Percentiles rank a stretch among this genome's conserved stretches.
phyloP scores from a whole-genome alignment of 768 basidiomycete genomes.

The Epithele typhae region DNA sequence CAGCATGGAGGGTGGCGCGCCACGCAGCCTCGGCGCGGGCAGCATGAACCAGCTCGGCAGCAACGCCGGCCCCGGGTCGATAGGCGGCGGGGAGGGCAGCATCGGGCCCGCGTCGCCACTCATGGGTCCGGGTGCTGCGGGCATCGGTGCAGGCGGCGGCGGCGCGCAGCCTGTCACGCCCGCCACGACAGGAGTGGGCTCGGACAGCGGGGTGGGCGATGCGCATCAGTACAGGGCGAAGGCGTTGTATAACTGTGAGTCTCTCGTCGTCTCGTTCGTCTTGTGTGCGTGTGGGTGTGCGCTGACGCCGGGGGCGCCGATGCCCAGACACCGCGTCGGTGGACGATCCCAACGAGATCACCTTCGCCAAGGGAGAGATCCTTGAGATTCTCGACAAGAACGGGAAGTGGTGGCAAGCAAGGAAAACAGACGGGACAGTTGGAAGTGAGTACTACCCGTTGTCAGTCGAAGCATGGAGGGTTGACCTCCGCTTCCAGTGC shows the following conservation, averaged over 20 bases:
- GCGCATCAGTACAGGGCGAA: constrained; percentile 72
- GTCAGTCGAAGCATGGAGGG: not conserved
- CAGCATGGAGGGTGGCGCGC: constrained; percentile 43
- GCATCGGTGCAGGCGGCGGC: constrained; percentile 52
- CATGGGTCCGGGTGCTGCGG: constrained; percentile 58
- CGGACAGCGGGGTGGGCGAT: constrained; percentile 31
- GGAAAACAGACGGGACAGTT: constrained; percentile 65
- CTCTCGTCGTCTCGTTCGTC: not conserved
- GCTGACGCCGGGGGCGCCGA: not conserved
- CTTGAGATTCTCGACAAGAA: constrained; percentile 91
- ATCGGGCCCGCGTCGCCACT: constrained; percentile 58
- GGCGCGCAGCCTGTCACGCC: constrained; percentile 25
- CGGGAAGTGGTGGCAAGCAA: constrained; percentile 92
- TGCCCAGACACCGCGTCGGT: constrained; percentile 81
- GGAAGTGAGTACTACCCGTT: constrained; percentile 62
- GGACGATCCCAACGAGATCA: constrained; percentile 95
- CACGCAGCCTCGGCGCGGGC: constrained; percentile 53
- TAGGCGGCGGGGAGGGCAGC: constrained; percentile 35
- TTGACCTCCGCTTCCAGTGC: constrained; percentile 48
- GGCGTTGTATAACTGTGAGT: constrained; percentile 85
- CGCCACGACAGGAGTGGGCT: constrained; percentile 20
- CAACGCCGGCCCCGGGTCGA: constrained; percentile 17
- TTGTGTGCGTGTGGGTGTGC: too few relatives aligned
- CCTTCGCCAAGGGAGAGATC: constrained; percentile 87
- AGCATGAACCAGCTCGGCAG: constrained; percentile 53